phyloP scores from a whole-genome alignment of 2,329 filamentous ascomycete species.

The Phyllosticta citribraziliensis region DNA sequence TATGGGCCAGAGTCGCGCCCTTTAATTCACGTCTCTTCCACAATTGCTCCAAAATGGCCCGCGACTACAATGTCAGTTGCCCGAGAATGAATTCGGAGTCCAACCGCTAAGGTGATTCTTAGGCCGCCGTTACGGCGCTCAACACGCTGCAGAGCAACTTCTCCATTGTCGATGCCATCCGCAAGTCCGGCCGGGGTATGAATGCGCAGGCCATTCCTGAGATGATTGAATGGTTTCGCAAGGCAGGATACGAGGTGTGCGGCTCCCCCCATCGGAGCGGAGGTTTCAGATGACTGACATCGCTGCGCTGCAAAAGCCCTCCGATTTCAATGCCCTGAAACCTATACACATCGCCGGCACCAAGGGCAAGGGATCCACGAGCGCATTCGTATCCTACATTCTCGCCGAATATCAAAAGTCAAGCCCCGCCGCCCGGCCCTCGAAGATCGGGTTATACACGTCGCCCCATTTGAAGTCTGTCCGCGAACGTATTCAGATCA shows the following conservation, averaged over 20 bases:
- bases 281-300: background rate
- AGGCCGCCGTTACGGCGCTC: slow-evolving; percentile 64
- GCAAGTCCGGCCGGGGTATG: slow-evolving; percentile 61
- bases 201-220: slow-evolving; percentile 72
- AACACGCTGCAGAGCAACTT: slow-evolving; percentile 73
- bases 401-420: slow-evolving; percentile 51
- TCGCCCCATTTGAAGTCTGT: slow-evolving; percentile 78
- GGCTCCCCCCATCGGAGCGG: slow-evolving; percentile 13
- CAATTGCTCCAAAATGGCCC: slow-evolving; percentile 9
- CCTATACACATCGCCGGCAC: slow-evolving; percentile 82
- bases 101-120: background rate
- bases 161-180: slow-evolving; percentile 64
- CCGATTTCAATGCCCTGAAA: slow-evolving; percentile 50
- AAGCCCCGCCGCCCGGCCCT: slow-evolving; percentile 26
- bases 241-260: slow-evolving; percentile 64
- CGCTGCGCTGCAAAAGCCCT: slow-evolving; percentile 37
- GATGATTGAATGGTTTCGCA: slow-evolving; percentile 66
- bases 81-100: background rate
- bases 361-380: slow-evolving; percentile 88
- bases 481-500: slow-evolving; percentile 73
- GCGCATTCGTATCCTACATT: slow-evolving; percentile 72
- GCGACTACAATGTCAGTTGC: slow-evolving; percentile 13
- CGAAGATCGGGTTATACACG: slow-evolving; percentile 68
- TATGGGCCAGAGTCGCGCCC: slow-evolving; percentile 1
- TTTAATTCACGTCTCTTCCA: background rate